Percentiles rank a stretch among this genome's conserved stretches.
phyloP scores from a whole-genome alignment of 306 rosid genomes.

The Pueraria montana region DNA sequence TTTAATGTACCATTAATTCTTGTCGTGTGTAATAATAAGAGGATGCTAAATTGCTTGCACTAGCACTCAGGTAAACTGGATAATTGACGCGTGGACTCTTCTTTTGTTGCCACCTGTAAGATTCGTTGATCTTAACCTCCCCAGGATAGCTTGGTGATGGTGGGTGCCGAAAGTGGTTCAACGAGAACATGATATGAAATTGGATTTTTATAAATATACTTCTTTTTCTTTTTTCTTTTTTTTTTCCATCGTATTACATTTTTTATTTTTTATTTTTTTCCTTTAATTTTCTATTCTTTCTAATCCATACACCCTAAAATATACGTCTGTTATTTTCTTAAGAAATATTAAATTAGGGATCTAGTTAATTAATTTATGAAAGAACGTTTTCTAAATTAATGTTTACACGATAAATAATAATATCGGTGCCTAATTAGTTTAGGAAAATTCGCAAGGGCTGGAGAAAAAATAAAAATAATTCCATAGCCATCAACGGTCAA shows the following conservation, averaged over 20 bases:
- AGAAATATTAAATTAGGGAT: background rate
- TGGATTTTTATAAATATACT: background rate
- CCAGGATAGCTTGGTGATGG: background rate
- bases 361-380: background rate
- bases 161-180: conserved; percentile 32
- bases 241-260: background rate
- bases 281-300: background rate
- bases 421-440: conserved; percentile 1
- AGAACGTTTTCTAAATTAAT: background rate
- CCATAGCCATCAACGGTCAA: conserved; percentile 9
- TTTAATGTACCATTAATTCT: background rate
- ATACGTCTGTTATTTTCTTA: background rate
- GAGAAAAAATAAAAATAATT: background rate
- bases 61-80: background rate
- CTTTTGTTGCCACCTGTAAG: background rate
- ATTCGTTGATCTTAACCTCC: conserved; percentile 3
- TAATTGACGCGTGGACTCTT: conserved; percentile 35
- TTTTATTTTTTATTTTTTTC: background rate
- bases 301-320: background rate
- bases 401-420: background rate
- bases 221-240: background rate
- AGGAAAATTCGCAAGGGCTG: background rate
- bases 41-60: background rate
- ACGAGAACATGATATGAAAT: conserved; percentile 26
- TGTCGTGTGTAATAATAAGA: background rate